Percentiles rank a stretch among this genome's conserved stretches.
phyloP scores from a whole-genome alignment of 2,329 filamentous ascomycete species.

The Neonectria neomacrospora region DNA sequence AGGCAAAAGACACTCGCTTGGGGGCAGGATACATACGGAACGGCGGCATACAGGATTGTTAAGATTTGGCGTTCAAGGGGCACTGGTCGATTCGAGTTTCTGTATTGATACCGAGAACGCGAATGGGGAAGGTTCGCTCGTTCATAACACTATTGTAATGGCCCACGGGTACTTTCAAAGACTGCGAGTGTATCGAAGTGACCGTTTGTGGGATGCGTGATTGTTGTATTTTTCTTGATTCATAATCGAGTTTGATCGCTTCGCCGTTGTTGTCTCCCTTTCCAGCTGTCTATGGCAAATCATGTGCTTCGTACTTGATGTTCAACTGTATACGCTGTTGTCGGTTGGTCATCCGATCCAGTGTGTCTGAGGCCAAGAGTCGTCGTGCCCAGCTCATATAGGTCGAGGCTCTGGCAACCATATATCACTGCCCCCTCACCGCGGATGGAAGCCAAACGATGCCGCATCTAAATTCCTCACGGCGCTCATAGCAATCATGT shows the following conservation, averaged over 20 bases:
- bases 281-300: not conserved
- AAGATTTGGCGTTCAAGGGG: conserved; percentile 33
- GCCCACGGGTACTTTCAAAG: conserved; percentile 16
- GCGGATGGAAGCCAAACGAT: not conserved
- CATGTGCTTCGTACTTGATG: not conserved
- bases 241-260: not conserved
- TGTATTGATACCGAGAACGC: conserved; percentile 21
- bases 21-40: conserved; percentile 36
- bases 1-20: conserved; percentile 38
- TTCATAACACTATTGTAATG: conserved; percentile 23
- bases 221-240: conserved; percentile 10
- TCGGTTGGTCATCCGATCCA: not conserved
- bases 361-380: not conserved
- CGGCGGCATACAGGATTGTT: conserved; percentile 35
- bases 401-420: not conserved
- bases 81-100: conserved; percentile 23
- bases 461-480: too few species aligned
- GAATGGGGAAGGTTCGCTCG: conserved; percentile 10
- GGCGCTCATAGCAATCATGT: not conserved
- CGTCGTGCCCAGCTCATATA: not conserved
- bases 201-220: not conserved
- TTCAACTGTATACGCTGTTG: not conserved
- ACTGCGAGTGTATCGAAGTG: not conserved
- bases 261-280: not conserved
- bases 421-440: not conserved